A percentile compares a stretch with the other conserved stretches of the same genome.
Conservation (phyloP, 1,139 yeast genomes). For the Geotrichum siamense region DNA sequence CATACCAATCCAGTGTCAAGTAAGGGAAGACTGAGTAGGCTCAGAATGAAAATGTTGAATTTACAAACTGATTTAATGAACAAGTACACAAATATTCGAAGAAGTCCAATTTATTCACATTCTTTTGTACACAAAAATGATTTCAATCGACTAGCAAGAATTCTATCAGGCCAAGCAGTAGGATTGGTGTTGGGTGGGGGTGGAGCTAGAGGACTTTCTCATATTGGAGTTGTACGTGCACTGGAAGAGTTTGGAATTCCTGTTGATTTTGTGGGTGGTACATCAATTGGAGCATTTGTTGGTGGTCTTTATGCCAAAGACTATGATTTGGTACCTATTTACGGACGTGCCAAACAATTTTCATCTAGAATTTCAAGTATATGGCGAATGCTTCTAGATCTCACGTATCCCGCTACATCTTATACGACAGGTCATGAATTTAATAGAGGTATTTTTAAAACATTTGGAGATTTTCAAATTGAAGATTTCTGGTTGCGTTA, state of each 20-base stretch:
- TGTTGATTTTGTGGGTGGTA: constrained; percentile 89
- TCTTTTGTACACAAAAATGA: constrained; percentile 68
- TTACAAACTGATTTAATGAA: constrained; percentile 33
- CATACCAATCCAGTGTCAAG: constrained; percentile 4
- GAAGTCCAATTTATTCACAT: constrained; percentile 38
- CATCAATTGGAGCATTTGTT: constrained; percentile 91
- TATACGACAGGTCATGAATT: constrained; percentile 96
- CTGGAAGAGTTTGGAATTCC: constrained; percentile 93
- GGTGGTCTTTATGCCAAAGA: constrained; percentile 94
- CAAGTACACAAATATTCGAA: constrained; percentile 29
- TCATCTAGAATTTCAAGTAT: constrained; percentile 72
- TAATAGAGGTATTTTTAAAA: constrained; percentile 93
- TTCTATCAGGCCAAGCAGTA: constrained; percentile 85
- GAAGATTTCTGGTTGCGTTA: constrained; percentile 94
- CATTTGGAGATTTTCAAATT: constrained; percentile 83
- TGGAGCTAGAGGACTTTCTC: constrained; percentile 93
- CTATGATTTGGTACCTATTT: constrained; percentile 82
- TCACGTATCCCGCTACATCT: constrained; percentile 90
- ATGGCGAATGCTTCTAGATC: constrained; percentile 78
- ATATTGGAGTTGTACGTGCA: constrained; percentile 82
- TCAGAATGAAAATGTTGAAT: constrained; percentile 31
- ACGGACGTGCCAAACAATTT: constrained; percentile 84
- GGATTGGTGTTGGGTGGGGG: constrained; percentile 97
- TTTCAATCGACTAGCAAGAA: constrained; percentile 79
- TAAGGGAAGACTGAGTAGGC: constrained; percentile 22